Conservation (phyloP, 306 rosid genomes). For the Cicer yamashitae region DNA sequence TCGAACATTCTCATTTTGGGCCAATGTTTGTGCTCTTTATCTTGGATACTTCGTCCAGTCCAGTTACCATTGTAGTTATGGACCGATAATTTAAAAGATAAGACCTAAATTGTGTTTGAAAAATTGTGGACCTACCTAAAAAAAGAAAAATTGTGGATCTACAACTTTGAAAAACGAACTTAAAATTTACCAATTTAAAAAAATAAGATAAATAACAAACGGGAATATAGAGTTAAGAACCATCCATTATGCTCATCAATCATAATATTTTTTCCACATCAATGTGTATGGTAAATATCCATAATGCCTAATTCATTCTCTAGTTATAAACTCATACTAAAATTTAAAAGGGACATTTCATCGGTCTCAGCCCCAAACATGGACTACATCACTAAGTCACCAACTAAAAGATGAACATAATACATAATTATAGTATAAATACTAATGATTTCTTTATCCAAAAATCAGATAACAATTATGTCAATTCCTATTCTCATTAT, state of each 20-base stretch:
- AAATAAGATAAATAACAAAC: not conserved
- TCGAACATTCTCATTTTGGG: too few relatives aligned
- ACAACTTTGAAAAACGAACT: too few relatives aligned
- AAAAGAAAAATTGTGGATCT: too few relatives aligned
- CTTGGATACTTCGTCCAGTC: too few relatives aligned
- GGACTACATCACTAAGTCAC: not conserved
- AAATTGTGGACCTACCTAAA: too few relatives aligned
- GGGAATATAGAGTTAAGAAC: not conserved
- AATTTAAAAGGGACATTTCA: not conserved
- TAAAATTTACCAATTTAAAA: too few relatives aligned
- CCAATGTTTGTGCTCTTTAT: too few relatives aligned
- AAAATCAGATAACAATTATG: constrained; percentile 38
- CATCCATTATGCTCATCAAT: not conserved
- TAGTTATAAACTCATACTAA: not conserved
- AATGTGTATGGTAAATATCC: constrained; percentile 4
- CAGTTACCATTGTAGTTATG: too few relatives aligned
- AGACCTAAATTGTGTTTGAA: too few relatives aligned
- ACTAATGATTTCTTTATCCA: not conserved
- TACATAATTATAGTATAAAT: not conserved
- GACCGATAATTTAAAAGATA: too few relatives aligned
- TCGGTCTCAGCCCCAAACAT: not conserved
- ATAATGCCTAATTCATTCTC: constrained; percentile 10
- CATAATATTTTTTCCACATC: not conserved
- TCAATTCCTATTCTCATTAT: constrained; percentile 64
- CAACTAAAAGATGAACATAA: not conserved